Percentiles rank a stretch among this genome's conserved stretches.
Conservation (phyloP, 140 eudicot species). For the Anethum foeniculum region DNA sequence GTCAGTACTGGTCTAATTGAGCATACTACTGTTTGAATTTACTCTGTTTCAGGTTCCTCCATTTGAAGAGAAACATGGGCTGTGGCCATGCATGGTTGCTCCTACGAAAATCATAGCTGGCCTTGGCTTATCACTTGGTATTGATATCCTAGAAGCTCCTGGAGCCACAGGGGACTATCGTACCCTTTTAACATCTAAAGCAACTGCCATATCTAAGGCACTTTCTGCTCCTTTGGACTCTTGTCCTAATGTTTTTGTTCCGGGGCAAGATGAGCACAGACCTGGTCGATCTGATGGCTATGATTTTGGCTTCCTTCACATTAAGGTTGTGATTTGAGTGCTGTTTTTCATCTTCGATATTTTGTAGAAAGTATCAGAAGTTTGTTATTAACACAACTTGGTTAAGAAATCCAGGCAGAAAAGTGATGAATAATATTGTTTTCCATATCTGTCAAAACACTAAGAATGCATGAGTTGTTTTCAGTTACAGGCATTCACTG, state of each 20-base stretch:
- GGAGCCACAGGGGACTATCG: conserved; percentile 99
- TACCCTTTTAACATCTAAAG: conserved; percentile 87
- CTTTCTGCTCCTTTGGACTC: conserved; percentile 66
- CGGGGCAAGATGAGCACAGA: conserved; percentile 88
- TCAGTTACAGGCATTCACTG: neutral
- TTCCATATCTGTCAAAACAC: neutral
- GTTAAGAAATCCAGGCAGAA: neutral
- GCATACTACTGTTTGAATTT: neutral
- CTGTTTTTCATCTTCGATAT: neutral
- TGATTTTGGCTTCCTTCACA: conserved; percentile 94
- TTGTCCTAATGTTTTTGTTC: conserved; percentile 85
- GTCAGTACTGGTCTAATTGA: neutral
- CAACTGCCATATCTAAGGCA: conserved; percentile 78
- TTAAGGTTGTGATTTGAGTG: conserved; percentile 46
- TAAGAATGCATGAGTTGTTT: neutral
- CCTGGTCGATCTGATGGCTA: conserved; percentile 77
- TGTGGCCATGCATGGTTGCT: conserved; percentile 98
- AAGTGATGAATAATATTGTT: neutral
- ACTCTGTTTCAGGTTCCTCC: conserved; percentile 60
- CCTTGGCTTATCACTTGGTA: conserved; percentile 85
- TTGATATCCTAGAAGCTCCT: conserved; percentile 93
- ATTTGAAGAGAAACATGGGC: conserved; percentile 63
- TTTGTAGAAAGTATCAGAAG: neutral
- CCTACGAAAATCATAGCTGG: conserved; percentile 99
- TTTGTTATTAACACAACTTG: neutral